Conservation (phyloP, 371 early-diverging fungal species). For the Coemansia sp. region DNA sequence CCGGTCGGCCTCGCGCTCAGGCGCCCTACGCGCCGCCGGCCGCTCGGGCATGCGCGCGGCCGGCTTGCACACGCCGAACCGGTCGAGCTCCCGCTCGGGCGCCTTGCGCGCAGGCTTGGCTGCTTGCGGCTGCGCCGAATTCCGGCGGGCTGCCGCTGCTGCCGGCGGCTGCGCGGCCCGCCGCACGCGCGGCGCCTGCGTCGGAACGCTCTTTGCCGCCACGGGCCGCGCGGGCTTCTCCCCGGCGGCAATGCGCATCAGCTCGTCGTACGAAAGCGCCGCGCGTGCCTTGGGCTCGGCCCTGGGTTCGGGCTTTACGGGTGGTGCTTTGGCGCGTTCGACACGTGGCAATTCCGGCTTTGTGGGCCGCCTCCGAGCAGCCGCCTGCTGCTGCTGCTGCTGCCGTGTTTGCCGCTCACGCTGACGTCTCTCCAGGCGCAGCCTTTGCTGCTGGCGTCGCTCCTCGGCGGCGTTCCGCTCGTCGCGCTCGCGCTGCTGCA, state of each 20-base stretch:
- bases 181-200: neutral
- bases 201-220: too few relatives aligned
- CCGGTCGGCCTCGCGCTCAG: constrained; percentile 47
- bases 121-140: neutral
- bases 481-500: constrained; percentile 37
- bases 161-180: too few relatives aligned
- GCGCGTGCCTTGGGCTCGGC: neutral
- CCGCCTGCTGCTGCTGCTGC: constrained; percentile 11
- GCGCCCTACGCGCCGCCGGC: constrained; percentile 2
- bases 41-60: neutral
- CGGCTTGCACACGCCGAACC: constrained; percentile 41
- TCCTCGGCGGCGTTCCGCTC: constrained; percentile 12
- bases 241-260: constrained; percentile 46
- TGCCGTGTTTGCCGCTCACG: constrained; percentile 10
- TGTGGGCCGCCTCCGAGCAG: constrained; percentile 1
- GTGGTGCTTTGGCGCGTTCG: neutral
- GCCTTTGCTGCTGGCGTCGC: neutral
- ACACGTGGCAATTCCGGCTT: neutral
- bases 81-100: constrained; percentile 47
- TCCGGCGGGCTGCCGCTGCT: neutral
- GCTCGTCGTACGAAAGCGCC: constrained; percentile 44
- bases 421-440: constrained; percentile 21
- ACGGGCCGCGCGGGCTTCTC: neutral
- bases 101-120: neutral
- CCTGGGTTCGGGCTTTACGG: neutral